Evolutionary conservation across 257 asterid species (phyloP), one percentile per base, ranked within the genome.

Genomic region (Asclepias syriaca): DNA sequence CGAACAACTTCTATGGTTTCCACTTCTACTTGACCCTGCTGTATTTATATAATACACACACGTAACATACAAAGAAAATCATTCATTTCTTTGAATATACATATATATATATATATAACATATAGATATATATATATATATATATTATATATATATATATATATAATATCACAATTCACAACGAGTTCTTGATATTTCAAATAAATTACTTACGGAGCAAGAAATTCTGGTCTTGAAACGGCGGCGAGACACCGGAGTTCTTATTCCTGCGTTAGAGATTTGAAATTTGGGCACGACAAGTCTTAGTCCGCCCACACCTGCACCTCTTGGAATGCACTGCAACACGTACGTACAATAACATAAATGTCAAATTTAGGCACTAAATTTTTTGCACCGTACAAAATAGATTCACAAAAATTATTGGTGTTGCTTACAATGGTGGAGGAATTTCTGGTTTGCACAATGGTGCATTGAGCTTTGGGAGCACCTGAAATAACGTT

Each of bases 1-100:
- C 72, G 87, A 3, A 84, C 89, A 60, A 76, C 71, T 72, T 73
- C 76, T 68, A 84, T 83, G 6, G 89, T 84, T 51, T 84, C 86
- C 5, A 86, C 75, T 51, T 84, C 86, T 8, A 86, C 75, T 34
- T 84, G 74, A 24, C 27, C 27, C 57, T 84, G 88, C 80, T 68
- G 59, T 32, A 22, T 8, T 53, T 8, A 50, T 16, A 6, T 29
- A 29, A 0, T 29, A 29, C 32, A 29, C 32, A 29, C 32, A 29
- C 22, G 19, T 2, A 16, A 53, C 7, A 0, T 18, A 16, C 4
- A 6, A 1, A 18, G 22, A 54, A 18, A 8, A 1, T 6, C 0
- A 8, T 18, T 5, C 9, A 54, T 6, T 18, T 19, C 24, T n/a
- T n/a, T n/a, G n/a, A n/a, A n/a, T n/a, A n/a, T n/a, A n/a, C n/a